Conservation (phyloP, 2,329 filamentous ascomycete genomes). For the Aureobasidium sp. region DNA sequence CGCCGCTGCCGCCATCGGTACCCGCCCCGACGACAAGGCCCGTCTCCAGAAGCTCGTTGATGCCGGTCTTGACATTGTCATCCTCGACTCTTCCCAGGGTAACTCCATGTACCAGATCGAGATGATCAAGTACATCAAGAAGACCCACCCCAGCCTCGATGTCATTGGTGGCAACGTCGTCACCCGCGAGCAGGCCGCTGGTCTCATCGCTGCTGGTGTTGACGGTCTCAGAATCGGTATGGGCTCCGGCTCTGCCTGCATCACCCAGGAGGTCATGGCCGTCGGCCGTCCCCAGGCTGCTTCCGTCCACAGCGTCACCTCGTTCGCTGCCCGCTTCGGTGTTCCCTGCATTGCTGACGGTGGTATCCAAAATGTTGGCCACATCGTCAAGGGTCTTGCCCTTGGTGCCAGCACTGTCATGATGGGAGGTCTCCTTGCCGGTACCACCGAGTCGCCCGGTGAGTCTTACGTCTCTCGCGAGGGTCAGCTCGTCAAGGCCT, state of each 20-base stretch:
- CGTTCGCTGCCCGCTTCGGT: constrained; percentile 85
- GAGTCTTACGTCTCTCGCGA: constrained; percentile 94
- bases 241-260: constrained; percentile 96
- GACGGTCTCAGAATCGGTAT: constrained; percentile 98
- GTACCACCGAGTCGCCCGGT: constrained; percentile 94
- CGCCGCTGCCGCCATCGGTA: constrained; percentile 90
- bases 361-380: constrained; percentile 95
- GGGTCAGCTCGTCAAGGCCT: constrained; percentile 97
- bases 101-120: constrained; percentile 99
- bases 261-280: constrained; percentile 99
- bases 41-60: constrained; percentile 83
- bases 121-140: constrained; percentile 95
- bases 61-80: constrained; percentile 87
- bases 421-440: constrained; percentile 97
- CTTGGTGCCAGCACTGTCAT: constrained; percentile 93
- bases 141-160: constrained; percentile 73
- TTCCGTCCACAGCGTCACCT: constrained; percentile 79
- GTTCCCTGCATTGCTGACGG: constrained; percentile 98
- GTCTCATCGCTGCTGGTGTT: constrained; percentile 83
- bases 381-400: constrained; percentile 96
- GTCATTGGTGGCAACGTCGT: constrained; percentile 99
- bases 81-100: constrained; percentile 93
- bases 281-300: constrained; percentile 94
- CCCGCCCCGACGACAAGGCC: constrained; percentile 82
- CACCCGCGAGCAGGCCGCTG: constrained; percentile 89